These are phyloP conservation scores for Bondarzewia mesenterica DNA, from an alignment of 1,284 basidiomycete genomes.

Conservation along the genomic window DNA sequence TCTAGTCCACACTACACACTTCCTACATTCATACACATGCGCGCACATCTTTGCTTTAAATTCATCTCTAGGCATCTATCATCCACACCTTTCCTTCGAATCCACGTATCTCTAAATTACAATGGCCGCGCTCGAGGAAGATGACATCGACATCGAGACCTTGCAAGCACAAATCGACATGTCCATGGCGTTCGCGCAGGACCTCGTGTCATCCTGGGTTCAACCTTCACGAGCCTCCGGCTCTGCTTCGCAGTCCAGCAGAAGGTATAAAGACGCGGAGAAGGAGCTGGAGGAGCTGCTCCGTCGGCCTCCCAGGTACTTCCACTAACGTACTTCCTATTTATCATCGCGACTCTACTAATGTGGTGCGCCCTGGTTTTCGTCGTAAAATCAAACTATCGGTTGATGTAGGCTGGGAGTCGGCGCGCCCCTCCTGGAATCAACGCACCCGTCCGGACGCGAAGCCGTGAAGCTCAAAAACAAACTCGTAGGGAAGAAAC, in stretches of 20 bases:
- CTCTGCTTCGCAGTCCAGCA: conserved; percentile 12
- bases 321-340: background rate
- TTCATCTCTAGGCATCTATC: too few species aligned
- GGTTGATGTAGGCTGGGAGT: conserved; percentile 50
- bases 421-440: conserved; percentile 49
- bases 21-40: too few species aligned
- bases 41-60: too few species aligned
- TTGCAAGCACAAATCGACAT: conserved; percentile 72
- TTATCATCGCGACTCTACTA: conserved; percentile 1
- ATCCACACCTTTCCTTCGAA: too few species aligned
- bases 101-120: too few species aligned
- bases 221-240: conserved; percentile 25
- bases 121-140: background rate
- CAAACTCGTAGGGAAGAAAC: conserved; percentile 46
- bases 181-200: conserved; percentile 66
- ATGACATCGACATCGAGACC: conserved; percentile 51
- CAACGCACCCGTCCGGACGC: conserved; percentile 26
- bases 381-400: background rate
- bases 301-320: conserved; percentile 59
- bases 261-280: conserved; percentile 30
- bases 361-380: too few species aligned
- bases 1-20: too few species aligned
- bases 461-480: conserved; percentile 48
- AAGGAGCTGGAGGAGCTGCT: conserved; percentile 57
- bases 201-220: conserved; percentile 63